A percentile compares a stretch with the other conserved stretches of the same genome.
Evolutionary conservation across 805 yeast genomes (phyloP).

Genomic region (Wickerhamiella azyma): DNA sequence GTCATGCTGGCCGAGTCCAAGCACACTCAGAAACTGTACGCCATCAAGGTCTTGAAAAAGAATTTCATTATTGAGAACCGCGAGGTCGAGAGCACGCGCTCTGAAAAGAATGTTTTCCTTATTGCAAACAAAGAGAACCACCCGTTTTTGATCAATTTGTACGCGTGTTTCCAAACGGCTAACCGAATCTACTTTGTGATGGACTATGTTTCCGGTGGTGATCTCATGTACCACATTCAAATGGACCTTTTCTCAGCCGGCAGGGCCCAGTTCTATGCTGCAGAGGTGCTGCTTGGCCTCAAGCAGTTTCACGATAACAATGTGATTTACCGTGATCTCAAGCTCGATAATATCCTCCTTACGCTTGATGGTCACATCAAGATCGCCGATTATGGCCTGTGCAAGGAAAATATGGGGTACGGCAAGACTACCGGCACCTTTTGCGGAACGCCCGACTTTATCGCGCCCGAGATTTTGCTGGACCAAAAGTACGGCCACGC

Average conservation of each 20-base stretch:
- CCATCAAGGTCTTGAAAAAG: slow-evolving; percentile 91
- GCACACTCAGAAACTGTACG: slow-evolving; percentile 68
- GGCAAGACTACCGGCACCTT: slow-evolving; percentile 57
- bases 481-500: slow-evolving; percentile 88
- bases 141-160: slow-evolving; percentile 82
- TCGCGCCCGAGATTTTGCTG: slow-evolving; percentile 96
- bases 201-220: slow-evolving; percentile 98
- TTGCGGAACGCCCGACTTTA: slow-evolving; percentile 82
- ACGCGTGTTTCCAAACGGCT: slow-evolving; percentile 95
- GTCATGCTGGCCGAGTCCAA: slow-evolving; percentile 94
- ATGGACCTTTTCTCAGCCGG: slow-evolving; percentile 75
- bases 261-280: slow-evolving; percentile 94
- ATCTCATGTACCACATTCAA: slow-evolving; percentile 98
- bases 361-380: slow-evolving; percentile 89
- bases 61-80: slow-evolving; percentile 91
- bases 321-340: slow-evolving; percentile 90
- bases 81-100: slow-evolving; percentile 87
- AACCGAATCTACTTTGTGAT: slow-evolving; percentile 94
- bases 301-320: slow-evolving; percentile 93
- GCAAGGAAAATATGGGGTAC: slow-evolving; percentile 85
- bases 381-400: slow-evolving; percentile 92
- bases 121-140: slow-evolving; percentile 75
- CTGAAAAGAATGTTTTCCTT: slow-evolving; percentile 83
- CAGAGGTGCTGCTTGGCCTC: slow-evolving; percentile 83
- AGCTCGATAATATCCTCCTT: slow-evolving; percentile 82